Evolutionary conservation across 305 asterid species (phyloP).

Genomic region (Withania somnifera): DNA sequence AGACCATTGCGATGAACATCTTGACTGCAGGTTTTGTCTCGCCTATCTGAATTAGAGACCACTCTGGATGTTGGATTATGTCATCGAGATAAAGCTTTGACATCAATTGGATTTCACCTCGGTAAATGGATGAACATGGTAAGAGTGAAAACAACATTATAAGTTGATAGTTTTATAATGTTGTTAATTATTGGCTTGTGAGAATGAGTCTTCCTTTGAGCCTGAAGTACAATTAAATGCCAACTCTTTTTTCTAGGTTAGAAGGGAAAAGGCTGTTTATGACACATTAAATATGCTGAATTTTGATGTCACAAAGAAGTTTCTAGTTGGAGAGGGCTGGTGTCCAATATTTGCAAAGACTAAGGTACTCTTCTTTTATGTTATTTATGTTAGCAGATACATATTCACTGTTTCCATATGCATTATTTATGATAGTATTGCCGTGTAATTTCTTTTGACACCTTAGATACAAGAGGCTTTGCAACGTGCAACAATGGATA

Average conservation of each 20-base stretch:
- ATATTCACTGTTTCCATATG: neutral
- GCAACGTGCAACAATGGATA: conserved; percentile 85
- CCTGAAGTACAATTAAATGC: neutral
- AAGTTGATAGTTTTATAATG: neutral
- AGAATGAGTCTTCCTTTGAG: neutral
- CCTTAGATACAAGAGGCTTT: conserved; percentile 89
- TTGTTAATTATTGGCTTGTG: neutral
- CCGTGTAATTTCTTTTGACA: conserved; percentile 12
- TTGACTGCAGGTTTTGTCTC: conserved; percentile 62
- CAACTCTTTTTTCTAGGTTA: conserved; percentile 51
- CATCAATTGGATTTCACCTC: conserved; percentile 71
- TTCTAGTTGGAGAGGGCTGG: conserved; percentile 99
- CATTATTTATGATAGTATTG: neutral
- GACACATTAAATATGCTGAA: conserved; percentile 91
- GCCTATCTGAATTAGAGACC: conserved; percentile 78
- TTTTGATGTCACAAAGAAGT: conserved; percentile 95
- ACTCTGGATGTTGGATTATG: conserved; percentile 86
- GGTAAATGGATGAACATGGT: conserved; percentile 84
- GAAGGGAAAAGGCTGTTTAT: conserved; percentile 90
- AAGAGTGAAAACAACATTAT: neutral
- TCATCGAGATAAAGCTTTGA: conserved; percentile 75
- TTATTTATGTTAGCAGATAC: neutral
- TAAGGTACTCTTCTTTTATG: conserved; percentile 33
- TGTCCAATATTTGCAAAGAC: conserved; percentile 86
- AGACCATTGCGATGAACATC: conserved; percentile 7